Base-by-base conservation (phyloP, 2,329 filamentous ascomycete genomes). In the Dryadomyces sulphureus region DNA sequence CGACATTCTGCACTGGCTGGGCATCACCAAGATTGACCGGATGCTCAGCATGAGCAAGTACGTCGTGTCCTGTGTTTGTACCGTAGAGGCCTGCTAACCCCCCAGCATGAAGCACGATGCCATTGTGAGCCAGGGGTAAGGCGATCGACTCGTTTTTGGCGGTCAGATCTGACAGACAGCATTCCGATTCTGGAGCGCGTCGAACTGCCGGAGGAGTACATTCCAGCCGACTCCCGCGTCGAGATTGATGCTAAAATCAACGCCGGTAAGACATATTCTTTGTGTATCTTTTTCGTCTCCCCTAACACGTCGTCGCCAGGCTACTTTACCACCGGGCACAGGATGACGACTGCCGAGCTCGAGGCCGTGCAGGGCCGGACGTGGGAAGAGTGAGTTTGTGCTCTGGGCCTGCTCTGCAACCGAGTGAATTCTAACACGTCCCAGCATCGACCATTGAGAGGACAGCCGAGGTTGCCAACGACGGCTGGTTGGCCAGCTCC, bases 171-270 rank as follows among this genome's bases (percentile, higher is more conserved):
- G 21, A 38, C 16, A 24, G 17, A 11, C 46, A 80, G 77, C 47
- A 89, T 89, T 54, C 85, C 87, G 25, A 95, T 95, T 55, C 73
- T 83, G 56, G 88, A 95, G 66, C 77, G 89, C 50, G 80, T 96
- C 41, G 88, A 93, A 50, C 86, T 96, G 52, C 92, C 90, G 4
- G 87, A 94, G 53, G 84, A 92, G 27, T 79, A 92, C 75, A 95
- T 96, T 56, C 92, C 92, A 12, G 85, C 81, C 52, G 92, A 96
- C 64, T 94, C 88, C 45, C 74, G 90, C 54, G 92, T 96, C n/a
- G 92, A 98, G 64, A 98, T 96, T 58, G 92, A 96, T 63, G 92
- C 92, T 49, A 96, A 96, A 70, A 95, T 96, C 60, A 92, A 90
- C 55, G 88, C 90, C 50, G 92, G 84, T 87, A 66, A 64, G 77